Evolutionary conservation across 352 stramenopile genomes (phyloP).

Genomic region (Phytophthora cactorum): DNA sequence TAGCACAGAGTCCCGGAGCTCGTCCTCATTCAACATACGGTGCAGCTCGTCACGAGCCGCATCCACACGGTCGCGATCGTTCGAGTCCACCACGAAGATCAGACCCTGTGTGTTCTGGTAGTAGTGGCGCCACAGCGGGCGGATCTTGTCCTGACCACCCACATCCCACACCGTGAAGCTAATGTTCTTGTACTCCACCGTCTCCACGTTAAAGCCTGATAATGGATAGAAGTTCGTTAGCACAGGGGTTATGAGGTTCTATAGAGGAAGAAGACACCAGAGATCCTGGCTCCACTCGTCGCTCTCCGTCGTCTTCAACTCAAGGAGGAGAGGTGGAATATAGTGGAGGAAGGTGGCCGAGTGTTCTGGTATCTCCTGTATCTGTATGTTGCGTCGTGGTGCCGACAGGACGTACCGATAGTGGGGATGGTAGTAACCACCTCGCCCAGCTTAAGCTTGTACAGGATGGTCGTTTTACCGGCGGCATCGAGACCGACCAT

Average conservation of each 20-base stretch:
- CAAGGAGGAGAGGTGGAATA: slow-evolving; percentile 1
- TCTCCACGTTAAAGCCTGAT: slow-evolving; percentile 99
- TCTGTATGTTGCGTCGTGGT: slow-evolving; percentile 44
- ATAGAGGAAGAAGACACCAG: background rate
- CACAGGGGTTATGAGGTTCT: background rate
- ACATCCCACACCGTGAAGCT: slow-evolving; percentile 99
- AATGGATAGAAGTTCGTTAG: background rate
- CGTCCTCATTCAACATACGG: slow-evolving; percentile 98
- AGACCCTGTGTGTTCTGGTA: slow-evolving; percentile 99
- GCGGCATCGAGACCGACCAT: slow-evolving; percentile 99
- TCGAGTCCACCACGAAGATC: slow-evolving; percentile 99
- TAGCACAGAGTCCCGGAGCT: slow-evolving; percentile 97
- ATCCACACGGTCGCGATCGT: slow-evolving; percentile 98
- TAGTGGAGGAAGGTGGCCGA: background rate
- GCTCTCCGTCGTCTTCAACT: background rate
- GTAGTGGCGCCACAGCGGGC: slow-evolving; percentile 99
- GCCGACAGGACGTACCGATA: slow-evolving; percentile 7
- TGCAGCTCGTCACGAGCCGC: slow-evolving; percentile 97
- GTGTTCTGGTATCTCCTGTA: background rate
- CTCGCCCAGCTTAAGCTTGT: slow-evolving; percentile 20
- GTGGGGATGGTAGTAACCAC: slow-evolving; percentile 20
- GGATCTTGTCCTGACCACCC: slow-evolving; percentile 99
- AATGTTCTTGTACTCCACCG: slow-evolving; percentile 99
- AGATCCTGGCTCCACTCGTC: slow-evolving; percentile 10
- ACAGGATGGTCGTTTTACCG: slow-evolving; percentile 66